Base-by-base conservation (phyloP, 768 basidiomycete species). In the Boletales sp. region DNA sequence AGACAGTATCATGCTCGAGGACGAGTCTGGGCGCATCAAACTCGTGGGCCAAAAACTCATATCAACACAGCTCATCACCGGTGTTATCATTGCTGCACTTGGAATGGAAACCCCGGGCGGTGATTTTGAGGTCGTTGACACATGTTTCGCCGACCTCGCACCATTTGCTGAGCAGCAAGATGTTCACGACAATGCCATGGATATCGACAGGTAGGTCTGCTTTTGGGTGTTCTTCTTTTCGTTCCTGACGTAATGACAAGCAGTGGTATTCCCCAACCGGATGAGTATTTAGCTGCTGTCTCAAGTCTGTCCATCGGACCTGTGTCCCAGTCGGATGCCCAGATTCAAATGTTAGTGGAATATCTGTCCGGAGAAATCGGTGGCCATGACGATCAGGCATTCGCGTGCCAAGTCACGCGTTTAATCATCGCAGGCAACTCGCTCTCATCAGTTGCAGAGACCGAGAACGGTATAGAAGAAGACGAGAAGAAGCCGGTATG, bases 371-470 rank as follows among this genome's bases (percentile, higher is more conserved):
- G 92, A 2, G 95, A 98, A 70, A 75, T 72, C 21, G 91, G 90
- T n/a, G 82, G 82, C 1, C 61, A 70, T 0, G 74, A 80, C 50
- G 88, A 91, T 50, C 84, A 84, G 61, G 60, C 73, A 9, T 73
- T 78, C 11, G 81, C 87, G 7, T 73, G 84, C 3, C 82, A 81
- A 54, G 86, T 98, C 60, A 86, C 91, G 8, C 79, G 93, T 13
- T 72, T 99, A 13, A 82, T 99, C 35, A 77, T 99, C 35, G 90
- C 90, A 3, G 96, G 96, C 6, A 90, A 98, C 68, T 94, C 93
- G 3, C 66, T 97, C 8, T 80, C 80, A 12, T 76, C 84, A 0
- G 66, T 79, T 5, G 54, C 63, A 68, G 46, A 59, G 53, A 9
- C 34, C 19, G 60, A 67, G 11, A 65, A 68, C 48, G 70, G 66